Evolutionary conservation across 2,329 filamentous ascomycete genomes (phyloP).

Genomic region (Xylariales sp.): DNA sequence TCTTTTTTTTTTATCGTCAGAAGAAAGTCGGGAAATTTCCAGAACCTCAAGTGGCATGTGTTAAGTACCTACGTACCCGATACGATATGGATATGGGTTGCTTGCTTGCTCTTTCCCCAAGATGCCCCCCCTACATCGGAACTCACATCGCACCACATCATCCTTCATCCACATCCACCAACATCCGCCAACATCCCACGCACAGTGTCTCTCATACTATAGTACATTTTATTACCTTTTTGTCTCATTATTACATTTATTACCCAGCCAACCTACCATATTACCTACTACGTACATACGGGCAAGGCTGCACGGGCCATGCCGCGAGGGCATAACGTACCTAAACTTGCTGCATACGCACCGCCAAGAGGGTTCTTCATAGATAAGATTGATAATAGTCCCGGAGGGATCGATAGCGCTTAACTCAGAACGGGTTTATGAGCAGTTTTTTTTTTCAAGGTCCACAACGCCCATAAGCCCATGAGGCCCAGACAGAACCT

Average conservation of each 20-base stretch:
- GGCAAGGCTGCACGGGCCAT: too few relatives aligned
- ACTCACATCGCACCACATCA: conserved; percentile 8
- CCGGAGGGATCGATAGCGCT: background rate
- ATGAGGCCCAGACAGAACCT: too few relatives aligned
- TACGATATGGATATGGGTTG: background rate
- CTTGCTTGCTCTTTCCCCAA: conserved; percentile 1
- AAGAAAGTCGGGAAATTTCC: conserved; percentile 22
- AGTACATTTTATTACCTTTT: too few relatives aligned
- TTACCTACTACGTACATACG: background rate
- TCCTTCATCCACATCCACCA: background rate
- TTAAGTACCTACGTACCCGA: background rate
- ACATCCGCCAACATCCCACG: background rate
- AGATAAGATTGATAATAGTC: background rate
- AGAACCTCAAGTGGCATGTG: background rate
- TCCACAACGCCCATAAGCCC: conserved; percentile 4
- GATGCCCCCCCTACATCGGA: background rate
- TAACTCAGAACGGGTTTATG: background rate
- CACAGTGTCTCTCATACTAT: background rate
- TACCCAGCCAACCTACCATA: background rate
- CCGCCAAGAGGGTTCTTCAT: background rate
- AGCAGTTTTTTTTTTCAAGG: background rate
- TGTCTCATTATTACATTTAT: too few relatives aligned
- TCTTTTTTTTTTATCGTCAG: background rate
- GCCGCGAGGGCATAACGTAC: too few relatives aligned
- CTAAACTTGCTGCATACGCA: too few relatives aligned